A percentile compares a stretch with the other conserved stretches of the same genome.
These are phyloP conservation scores for Penicillium sp. DNA, from an alignment of 2,329 filamentous ascomycete genomes.

Conservation along the genomic window DNA sequence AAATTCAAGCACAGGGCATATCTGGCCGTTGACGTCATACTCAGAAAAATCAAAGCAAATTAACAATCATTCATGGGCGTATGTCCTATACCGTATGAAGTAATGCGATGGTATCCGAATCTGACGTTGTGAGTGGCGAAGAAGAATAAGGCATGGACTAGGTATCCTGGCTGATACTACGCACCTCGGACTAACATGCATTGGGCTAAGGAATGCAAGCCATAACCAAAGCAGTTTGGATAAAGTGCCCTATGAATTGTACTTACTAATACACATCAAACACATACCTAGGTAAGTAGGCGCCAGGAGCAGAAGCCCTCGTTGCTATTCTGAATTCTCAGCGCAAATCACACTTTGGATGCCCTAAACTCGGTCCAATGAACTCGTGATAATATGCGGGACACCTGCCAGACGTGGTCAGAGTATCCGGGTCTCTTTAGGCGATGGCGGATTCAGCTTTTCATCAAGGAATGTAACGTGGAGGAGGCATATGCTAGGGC, in stretches of 20 bases:
- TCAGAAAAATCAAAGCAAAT: constrained; percentile 3
- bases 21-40: constrained; percentile 16
- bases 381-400: neutral
- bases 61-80: neutral
- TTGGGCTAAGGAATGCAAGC: neutral
- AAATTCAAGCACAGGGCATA: neutral
- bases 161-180: neutral
- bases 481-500: neutral
- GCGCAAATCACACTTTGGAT: neutral
- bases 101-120: neutral
- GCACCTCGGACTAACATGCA: neutral
- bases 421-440: too few species aligned
- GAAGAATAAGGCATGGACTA: neutral
- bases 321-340: neutral
- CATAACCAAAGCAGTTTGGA: neutral
- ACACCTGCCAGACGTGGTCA: neutral
- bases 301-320: neutral
- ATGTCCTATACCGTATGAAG: neutral
- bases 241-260: neutral
- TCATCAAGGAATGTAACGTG: neutral
- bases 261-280: neutral
- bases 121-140: neutral
- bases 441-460: neutral
- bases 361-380: neutral
- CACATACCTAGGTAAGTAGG: neutral